phyloP scores from a whole-genome alignment of 2,329 filamentous ascomycete species.

The Paraphaeosphaeria sporulosa region DNA sequence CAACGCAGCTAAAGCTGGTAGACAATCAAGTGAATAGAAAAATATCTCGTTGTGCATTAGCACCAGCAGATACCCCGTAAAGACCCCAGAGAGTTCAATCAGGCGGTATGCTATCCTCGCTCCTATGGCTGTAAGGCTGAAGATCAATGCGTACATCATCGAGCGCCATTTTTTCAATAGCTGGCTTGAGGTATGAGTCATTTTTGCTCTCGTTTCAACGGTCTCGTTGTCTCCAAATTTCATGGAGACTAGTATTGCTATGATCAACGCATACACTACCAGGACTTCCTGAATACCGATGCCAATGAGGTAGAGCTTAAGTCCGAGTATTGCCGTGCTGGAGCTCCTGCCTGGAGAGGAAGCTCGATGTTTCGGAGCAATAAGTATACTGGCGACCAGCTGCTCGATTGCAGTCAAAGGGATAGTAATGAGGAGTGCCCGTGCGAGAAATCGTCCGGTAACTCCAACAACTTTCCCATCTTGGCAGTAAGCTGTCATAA shows the following conservation, averaged over 20 bases:
- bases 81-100: conserved; percentile 10
- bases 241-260: not conserved
- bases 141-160: not conserved
- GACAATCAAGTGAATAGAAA: conserved; percentile 15
- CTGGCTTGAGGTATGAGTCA: not conserved
- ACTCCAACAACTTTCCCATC: not conserved
- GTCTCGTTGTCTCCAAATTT: not conserved
- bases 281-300: conserved; percentile 7
- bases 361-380: conserved; percentile 7
- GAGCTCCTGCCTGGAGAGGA: not conserved
- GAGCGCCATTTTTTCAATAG: not conserved
- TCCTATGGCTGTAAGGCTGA: conserved; percentile 9
- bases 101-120: conserved; percentile 10
- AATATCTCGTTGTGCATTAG: conserved; percentile 14
- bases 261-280: not conserved
- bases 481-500: not conserved
- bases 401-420: conserved; percentile 3
- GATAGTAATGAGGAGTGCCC: not conserved
- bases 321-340: conserved; percentile 6
- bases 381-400: conserved; percentile 11
- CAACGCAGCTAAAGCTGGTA: conserved; percentile 8
- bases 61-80: conserved; percentile 4
- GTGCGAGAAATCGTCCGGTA: not conserved
- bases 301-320: conserved; percentile 13
- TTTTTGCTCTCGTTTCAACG: not conserved